Evolutionary conservation across 768 basidiomycete genomes (phyloP), one percentile per base, ranked within the genome.

Genomic region (Coprinopsis cinerea): DNA sequence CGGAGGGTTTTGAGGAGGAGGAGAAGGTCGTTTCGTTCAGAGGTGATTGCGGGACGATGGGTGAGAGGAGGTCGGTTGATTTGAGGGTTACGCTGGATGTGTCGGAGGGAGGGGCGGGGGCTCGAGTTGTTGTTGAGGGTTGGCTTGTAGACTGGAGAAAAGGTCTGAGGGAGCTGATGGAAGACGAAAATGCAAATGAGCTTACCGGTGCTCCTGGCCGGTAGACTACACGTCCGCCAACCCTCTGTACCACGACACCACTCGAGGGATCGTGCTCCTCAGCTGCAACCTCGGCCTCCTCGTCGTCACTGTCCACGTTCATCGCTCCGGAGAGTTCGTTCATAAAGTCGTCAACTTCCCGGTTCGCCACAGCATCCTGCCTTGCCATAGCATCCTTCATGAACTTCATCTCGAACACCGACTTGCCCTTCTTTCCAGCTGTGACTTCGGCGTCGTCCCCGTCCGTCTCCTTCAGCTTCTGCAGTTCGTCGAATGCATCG

Each of bases 391-490:
- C 94, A 40, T 93, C 86, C 64, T 88, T 85, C 95, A 99, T 99
- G 67, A 98, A 99, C 69, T 96, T 97, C 96, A 98, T 97, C 55
- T 81, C 77, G 63, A 96, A 88, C 9, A 97, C 76, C 53, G 88
- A 81, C 67, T 85, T 88, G 43, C 72, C 67, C 57, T 78, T 78
- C 59, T 69, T 67, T 18, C 18, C 47, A 28, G 63, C 36, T 39
- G 36, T 69, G 20, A 35, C 57, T 24, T 57, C 52, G 23, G 56
- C 49, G 4, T 51, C 54, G 15, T 45, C 48, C 11, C 64, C 64
- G 9, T 65, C 73, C 27, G 72, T 67, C 9, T 62, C 61, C 18
- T 78, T 73, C 37, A 88, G 57, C 26, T 62, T 59, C 18, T 72
- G 71, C 20, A 95, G 72, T 67, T 94, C 90, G 34, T 94, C 83